phyloP scores from a whole-genome alignment of 2,329 filamentous ascomycete genomes.

The Hymenoscyphus occultus region DNA sequence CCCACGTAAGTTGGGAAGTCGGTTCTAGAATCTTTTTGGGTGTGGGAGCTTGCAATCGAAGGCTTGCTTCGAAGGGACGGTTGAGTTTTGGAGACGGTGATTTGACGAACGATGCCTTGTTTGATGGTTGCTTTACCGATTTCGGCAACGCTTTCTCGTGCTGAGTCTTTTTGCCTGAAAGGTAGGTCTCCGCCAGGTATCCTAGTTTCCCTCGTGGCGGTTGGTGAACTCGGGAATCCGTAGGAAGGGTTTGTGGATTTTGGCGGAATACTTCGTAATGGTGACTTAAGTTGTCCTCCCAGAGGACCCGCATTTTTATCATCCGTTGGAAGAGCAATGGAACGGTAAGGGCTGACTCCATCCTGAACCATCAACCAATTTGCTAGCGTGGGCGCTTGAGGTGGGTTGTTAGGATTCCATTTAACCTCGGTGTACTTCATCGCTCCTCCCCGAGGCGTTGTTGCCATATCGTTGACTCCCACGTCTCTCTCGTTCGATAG shows the following conservation, averaged over 20 bases:
- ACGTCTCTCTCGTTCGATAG: conserved; percentile 12
- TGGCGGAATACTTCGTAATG: conserved; percentile 15
- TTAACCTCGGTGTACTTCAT: conserved; percentile 21
- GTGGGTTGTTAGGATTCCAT: conserved; percentile 31
- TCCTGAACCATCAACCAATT: conserved; percentile 31
- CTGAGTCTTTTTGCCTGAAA: not conserved
- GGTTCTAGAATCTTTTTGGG: not conserved
- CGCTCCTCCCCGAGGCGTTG: conserved; percentile 9
- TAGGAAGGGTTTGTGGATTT: not conserved
- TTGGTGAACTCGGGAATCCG: conserved; percentile 1
- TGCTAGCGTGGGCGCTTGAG: conserved; percentile 27
- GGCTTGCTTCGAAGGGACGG: conserved; percentile 2
- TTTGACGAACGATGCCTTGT: conserved; percentile 5
- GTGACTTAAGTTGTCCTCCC: conserved; percentile 30
- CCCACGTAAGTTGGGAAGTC: not conserved
- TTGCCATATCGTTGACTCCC: conserved; percentile 9
- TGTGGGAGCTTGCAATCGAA: conserved; percentile 7
- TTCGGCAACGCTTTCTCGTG: not conserved
- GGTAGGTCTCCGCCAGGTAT: not conserved
- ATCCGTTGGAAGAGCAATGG: conserved; percentile 27
- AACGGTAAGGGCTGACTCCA: conserved; percentile 26
- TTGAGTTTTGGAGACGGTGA: conserved; percentile 6
- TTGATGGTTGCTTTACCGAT: conserved; percentile 8
- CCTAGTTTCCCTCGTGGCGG: not conserved
- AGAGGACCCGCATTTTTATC: conserved; percentile 19